A percentile compares a stretch with the other conserved stretches of the same genome.
phyloP scores from a whole-genome alignment of 371 early-diverging fungal genomes.

The Choanephora cucurbitarum region DNA sequence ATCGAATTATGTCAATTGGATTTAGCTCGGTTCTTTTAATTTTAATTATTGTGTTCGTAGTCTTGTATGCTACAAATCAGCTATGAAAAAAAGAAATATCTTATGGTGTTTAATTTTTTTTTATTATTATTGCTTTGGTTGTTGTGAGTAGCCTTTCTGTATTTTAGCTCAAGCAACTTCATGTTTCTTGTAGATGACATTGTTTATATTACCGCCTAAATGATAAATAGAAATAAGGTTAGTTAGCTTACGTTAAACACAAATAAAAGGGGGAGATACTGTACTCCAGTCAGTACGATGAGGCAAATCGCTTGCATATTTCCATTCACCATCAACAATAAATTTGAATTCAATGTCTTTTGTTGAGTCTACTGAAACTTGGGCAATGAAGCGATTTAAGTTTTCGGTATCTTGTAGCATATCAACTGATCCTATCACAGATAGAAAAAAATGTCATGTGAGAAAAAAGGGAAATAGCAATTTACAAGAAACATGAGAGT shows the following conservation, averaged over 20 bases:
- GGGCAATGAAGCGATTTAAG: constrained; percentile 21
- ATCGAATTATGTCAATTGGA: constrained; percentile 45
- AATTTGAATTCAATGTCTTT: constrained; percentile 39
- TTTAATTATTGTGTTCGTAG: constrained; percentile 34
- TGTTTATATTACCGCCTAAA: constrained; percentile 25
- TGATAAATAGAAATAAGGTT: background rate
- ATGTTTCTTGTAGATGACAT: constrained; percentile 16
- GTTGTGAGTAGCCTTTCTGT: no score
- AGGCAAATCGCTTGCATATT: constrained; percentile 40
- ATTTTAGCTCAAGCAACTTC: background rate
- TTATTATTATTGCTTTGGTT: no score
- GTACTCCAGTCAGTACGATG: constrained; percentile 25
- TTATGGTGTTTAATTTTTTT: constrained; percentile 2
- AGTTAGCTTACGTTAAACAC: background rate
- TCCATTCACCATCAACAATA: constrained; percentile 54
- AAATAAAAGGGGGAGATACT: constrained; percentile 6
- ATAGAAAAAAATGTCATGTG: constrained; percentile 4
- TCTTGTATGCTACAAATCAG: constrained; percentile 19
- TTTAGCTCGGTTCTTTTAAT: constrained; percentile 43
- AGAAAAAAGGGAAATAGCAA: background rate
- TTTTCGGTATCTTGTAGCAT: constrained; percentile 24
- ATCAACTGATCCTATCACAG: constrained; percentile 18
- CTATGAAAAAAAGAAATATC: background rate
- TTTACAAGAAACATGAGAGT: no score
- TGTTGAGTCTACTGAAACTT: constrained; percentile 33